Base-by-base conservation (phyloP, 2,329 filamentous ascomycete species). In the Mycosphaerella sp. region DNA sequence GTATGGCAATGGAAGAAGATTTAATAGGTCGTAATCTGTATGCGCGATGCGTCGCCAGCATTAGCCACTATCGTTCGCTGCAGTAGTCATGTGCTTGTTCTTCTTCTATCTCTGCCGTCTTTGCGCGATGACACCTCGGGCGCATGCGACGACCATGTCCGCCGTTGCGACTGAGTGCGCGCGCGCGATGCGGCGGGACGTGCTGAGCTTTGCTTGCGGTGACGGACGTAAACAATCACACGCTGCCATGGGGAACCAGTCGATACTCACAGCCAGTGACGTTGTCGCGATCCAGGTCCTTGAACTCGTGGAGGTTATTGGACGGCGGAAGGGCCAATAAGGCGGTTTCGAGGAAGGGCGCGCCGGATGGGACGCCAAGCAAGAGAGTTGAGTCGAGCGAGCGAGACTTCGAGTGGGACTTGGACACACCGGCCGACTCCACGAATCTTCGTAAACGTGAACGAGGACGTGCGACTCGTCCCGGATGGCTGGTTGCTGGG, bases 171-270 rank as follows among this genome's bases (percentile, higher is more conserved):
- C 48, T 31, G 48, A 34, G 21, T 7, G 26, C 26, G 44, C 40
- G 45, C 32, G 42, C 53, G 48, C 42, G 29, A n/a, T 40, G 46
- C 42, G 43, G 43, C 45, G 26, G 42, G 53, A 14, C 34, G 23
- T 46, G 26, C 26, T 1, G 26, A 4, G 26, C 34, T 51, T 34
- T 32, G 39, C 47, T 32, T 31, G 38, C 38, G 26, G 9, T 34
- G 47, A 43, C 39, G 47, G 47, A 21, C 47, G 53, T 52, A 55
- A 52, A 55, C 53, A 55, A 51, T 55, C 48, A 52, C 48, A 43
- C 34, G 36, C 48, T 44, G 40, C 48, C 48, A 26, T 36, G 32
- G 53, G 53, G 47, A 48, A 51, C 31, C 42, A 55, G 49, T 51
- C 43, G 21, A 55, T 48, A 48, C 48, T 41, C 48, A 38, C 47